Evolutionary conservation across 2,329 filamentous ascomycete genomes (phyloP).

Genomic region (Davidsoniella eucalypti): DNA sequence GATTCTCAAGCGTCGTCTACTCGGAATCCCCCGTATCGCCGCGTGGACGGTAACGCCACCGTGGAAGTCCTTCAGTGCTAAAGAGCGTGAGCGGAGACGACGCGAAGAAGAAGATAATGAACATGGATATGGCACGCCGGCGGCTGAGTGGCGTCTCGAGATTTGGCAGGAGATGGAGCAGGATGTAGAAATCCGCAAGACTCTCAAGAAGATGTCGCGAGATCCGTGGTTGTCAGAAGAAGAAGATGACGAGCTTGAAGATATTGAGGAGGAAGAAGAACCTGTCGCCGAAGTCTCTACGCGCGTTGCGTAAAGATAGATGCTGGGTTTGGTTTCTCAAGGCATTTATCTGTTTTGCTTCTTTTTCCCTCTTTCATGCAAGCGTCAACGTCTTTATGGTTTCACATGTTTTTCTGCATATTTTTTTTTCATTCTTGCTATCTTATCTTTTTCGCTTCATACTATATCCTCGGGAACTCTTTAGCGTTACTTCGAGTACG

Average conservation of each 20-base stretch:
- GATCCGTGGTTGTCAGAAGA: conserved; percentile 14
- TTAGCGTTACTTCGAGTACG: too few species aligned
- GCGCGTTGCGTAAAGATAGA: conserved; percentile 1
- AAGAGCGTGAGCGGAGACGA: conserved; percentile 13
- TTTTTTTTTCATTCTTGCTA: conserved; percentile 6
- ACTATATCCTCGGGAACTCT: too few species aligned
- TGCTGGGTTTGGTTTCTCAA: not conserved
- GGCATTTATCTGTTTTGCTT: not conserved
- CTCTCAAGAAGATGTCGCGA: conserved; percentile 25
- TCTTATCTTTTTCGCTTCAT: not conserved
- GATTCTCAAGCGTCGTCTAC: conserved; percentile 28
- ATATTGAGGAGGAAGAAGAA: conserved; percentile 6
- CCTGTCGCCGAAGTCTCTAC: not conserved
- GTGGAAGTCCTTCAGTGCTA: conserved; percentile 20
- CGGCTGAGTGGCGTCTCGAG: conserved; percentile 32
- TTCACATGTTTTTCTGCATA: not conserved
- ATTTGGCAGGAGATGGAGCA: conserved; percentile 43
- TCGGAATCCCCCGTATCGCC: conserved; percentile 18
- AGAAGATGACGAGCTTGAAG: conserved; percentile 3
- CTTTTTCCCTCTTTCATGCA: not conserved
- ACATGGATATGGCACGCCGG: conserved; percentile 6
- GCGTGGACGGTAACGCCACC: conserved; percentile 13
- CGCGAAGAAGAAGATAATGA: conserved; percentile 10
- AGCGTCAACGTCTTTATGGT: not conserved
- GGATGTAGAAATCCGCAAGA: conserved; percentile 28